Base-by-base conservation (phyloP, 2,329 filamentous ascomycete genomes). In the Pyrenochaeta sp. region DNA sequence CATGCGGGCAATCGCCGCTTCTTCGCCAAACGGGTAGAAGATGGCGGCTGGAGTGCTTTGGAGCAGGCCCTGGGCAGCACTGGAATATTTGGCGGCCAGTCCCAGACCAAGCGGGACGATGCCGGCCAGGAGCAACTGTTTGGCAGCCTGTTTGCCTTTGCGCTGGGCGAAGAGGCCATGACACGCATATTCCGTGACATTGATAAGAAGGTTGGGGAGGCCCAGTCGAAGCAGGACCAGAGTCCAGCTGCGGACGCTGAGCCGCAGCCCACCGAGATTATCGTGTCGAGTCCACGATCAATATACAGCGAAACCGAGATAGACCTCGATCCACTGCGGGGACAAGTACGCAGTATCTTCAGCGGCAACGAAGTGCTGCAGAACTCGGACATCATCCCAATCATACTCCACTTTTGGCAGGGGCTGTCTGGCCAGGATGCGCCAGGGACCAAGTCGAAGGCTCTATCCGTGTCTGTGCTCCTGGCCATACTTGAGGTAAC, bases 1-100 rank as follows among this genome's bases (percentile, higher is more conserved):
- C 92, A 98, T 74, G 83, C 89, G 41, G 94, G 93, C 17, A 99
- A 98, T 76, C 85, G 89, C 68, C 86, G 90, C 64, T 97, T 94
- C 78, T 98, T 98, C 73, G 85, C 87, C 53, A 88, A 87, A 62
- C 83, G 87, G 61, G 86, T 96, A 27, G 85, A 90, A 53, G 87
- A 86, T 18, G 90, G 88, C 51, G 92, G 94, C 3, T 96, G 92
- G 88, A 83, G 87, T 60, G 85, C 87, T 7, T 74, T 97, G 49
- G 88, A 95, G 68, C 85, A 90, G 69, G 85, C 85, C 5, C 83
- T 93, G 77, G 85, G 84, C 57, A 87, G 86, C 72, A 87, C 88
- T 73, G 85, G 89, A 30, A 77, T 77, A 29, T 70, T 73, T 42
- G 71, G 68, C 37, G 63, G 67, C 14, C 71, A 73, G 44, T 69